Percentiles rank a stretch among this genome's conserved stretches.
Conservation (phyloP, 108 stramenopile species). For the Pseudonitzschia delicatissima region DNA sequence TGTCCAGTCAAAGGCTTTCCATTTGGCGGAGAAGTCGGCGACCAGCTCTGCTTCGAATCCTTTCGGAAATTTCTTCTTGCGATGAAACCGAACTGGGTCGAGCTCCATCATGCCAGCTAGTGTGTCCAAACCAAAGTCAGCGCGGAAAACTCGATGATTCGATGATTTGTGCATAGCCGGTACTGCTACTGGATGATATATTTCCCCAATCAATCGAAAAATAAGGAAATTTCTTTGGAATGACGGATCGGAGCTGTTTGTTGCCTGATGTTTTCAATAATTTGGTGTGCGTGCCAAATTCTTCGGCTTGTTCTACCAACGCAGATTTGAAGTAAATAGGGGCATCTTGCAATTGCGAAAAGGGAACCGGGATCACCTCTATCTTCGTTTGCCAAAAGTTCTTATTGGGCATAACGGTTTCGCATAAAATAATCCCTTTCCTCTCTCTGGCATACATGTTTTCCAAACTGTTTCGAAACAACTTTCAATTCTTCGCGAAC, state of each 20-base stretch:
- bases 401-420: slow-evolving; percentile 59
- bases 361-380: slow-evolving; percentile 66
- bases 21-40: slow-evolving; percentile 50
- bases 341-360: slow-evolving; percentile 50
- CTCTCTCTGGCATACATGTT: slow-evolving; percentile 52
- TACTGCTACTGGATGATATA: slow-evolving; percentile 15
- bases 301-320: slow-evolving; percentile 68
- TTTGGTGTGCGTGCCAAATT: slow-evolving; percentile 80
- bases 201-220: slow-evolving; percentile 71
- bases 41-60: slow-evolving; percentile 48
- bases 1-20: slow-evolving; percentile 63
- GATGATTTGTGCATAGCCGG: slow-evolving; percentile 68
- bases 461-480: slow-evolving; percentile 53
- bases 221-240: slow-evolving; percentile 77
- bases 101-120: slow-evolving; percentile 73
- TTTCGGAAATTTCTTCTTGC: slow-evolving; percentile 34
- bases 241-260: slow-evolving; percentile 42
- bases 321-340: slow-evolving; percentile 67
- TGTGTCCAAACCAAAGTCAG: slow-evolving; percentile 79
- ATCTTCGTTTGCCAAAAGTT: slow-evolving; percentile 66
- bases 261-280: slow-evolving; percentile 30
- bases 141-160: slow-evolving; percentile 50
- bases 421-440: slow-evolving; percentile 55
- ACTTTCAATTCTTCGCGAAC: slow-evolving; percentile 65
- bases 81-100: slow-evolving; percentile 71